Evolutionary conservation across 2,329 filamentous ascomycete species (phyloP).

Genomic region (Penicillium sp.): DNA sequence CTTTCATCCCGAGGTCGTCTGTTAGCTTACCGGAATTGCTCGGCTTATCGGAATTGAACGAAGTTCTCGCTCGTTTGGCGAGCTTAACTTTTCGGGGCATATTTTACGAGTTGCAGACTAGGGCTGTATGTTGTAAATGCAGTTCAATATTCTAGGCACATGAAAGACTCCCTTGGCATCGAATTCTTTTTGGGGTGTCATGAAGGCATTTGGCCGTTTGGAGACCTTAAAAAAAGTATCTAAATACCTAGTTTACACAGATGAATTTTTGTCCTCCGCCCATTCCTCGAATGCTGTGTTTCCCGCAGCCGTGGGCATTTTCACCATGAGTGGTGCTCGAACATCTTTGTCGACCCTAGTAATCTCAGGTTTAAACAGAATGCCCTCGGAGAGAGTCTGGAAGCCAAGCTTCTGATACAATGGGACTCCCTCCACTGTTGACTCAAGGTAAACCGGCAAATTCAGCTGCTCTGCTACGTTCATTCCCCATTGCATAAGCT

Average conservation of each 20-base stretch:
- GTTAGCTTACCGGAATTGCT: too few species aligned
- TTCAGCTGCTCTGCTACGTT: conserved; percentile 26
- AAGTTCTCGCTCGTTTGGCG: not conserved
- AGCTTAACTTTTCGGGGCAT: not conserved
- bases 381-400: conserved; percentile 29
- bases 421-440: conserved; percentile 42
- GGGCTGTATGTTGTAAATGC: not conserved
- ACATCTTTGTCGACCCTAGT: conserved; percentile 29
- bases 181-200: too few species aligned
- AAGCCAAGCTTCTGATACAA: conserved; percentile 52
- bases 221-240: not conserved
- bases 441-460: conserved; percentile 50
- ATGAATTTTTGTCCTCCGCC: not conserved
- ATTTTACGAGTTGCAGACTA: not conserved
- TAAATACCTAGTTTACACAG: not conserved
- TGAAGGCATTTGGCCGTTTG: too few species aligned
- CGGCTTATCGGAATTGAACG: not conserved
- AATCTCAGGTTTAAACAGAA: conserved; percentile 41
- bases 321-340: conserved; percentile 45
- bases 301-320: conserved; percentile 33
- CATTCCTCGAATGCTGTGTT: conserved; percentile 2
- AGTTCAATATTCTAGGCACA: not conserved
- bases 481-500: conserved; percentile 46
- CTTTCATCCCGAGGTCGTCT: not conserved
- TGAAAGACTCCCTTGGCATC: too few species aligned